Conservation (phyloP, 2,329 filamentous ascomycete species). For the Colletotrichum truncatum region DNA sequence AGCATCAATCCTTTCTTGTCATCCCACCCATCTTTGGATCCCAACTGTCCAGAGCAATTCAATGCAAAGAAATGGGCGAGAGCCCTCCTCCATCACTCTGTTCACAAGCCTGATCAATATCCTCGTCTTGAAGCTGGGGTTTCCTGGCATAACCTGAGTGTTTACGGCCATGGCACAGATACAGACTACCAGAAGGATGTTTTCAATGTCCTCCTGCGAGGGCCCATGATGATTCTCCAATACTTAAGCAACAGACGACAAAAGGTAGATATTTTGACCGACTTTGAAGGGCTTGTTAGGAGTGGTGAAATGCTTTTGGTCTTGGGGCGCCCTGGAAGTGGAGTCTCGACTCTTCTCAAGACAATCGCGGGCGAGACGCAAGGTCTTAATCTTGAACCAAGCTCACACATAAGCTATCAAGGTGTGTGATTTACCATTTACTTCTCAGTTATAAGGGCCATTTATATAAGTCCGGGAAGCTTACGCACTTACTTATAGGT, state of each 20-base stretch:
- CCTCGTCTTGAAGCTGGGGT: slow-evolving; percentile 48
- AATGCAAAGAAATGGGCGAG: slow-evolving; percentile 55
- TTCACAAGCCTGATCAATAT: slow-evolving; percentile 44
- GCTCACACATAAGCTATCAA: slow-evolving; percentile 61
- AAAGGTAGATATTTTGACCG: slow-evolving; percentile 58
- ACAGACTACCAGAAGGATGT: slow-evolving; percentile 46
- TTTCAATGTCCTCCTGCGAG: slow-evolving; percentile 38
- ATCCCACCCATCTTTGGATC: slow-evolving; percentile 48
- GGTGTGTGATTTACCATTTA: slow-evolving; percentile 36
- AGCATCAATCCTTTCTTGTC: slow-evolving; percentile 37
- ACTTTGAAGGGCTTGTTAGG: slow-evolving; percentile 62
- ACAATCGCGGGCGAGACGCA: slow-evolving; percentile 62
- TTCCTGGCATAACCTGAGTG: slow-evolving; percentile 47
- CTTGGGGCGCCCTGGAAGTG: slow-evolving; percentile 62
- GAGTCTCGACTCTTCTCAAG: slow-evolving; percentile 67
- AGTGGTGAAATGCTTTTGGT: slow-evolving; percentile 49
- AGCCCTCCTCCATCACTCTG: slow-evolving; percentile 51
- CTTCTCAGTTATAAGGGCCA: background rate
- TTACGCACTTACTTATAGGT: slow-evolving; percentile 20
- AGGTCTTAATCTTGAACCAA: slow-evolving; percentile 55
- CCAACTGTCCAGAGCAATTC: slow-evolving; percentile 51
- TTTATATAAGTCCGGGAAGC: background rate
- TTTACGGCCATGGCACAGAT: slow-evolving; percentile 46
- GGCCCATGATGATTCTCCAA: slow-evolving; percentile 32
- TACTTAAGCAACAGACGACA: slow-evolving; percentile 35